Percentiles rank a stretch among this genome's conserved stretches.
These are phyloP conservation scores for Trichosporon sp. DNA, from an alignment of 1,284 basidiomycete genomes.

Conservation along the genomic window DNA sequence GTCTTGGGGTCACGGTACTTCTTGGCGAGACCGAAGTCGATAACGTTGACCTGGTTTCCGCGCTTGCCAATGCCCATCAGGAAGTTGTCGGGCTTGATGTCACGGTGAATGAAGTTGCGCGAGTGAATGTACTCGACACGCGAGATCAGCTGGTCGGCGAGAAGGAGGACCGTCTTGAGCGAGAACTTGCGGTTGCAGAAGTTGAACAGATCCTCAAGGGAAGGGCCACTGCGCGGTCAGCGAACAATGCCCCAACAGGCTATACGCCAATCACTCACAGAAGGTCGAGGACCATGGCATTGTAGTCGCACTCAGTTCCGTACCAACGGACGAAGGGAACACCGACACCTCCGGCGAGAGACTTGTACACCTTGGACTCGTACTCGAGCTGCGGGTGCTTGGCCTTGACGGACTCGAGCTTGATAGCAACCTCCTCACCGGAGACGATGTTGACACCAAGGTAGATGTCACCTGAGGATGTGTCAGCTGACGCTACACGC, in stretches of 20 bases:
- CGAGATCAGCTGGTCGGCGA: slow-evolving; percentile 97
- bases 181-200: slow-evolving; percentile 99
- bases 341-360: slow-evolving; percentile 93
- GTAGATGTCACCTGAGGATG: slow-evolving; percentile 83
- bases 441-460: slow-evolving; percentile 99
- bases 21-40: slow-evolving; percentile 98
- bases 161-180: slow-evolving; percentile 92
- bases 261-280: slow-evolving; percentile 51
- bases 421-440: slow-evolving; percentile 99
- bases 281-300: slow-evolving; percentile 98
- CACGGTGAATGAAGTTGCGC: slow-evolving; percentile 98
- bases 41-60: slow-evolving; percentile 98
- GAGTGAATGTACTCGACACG: slow-evolving; percentile 99
- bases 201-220: slow-evolving; percentile 98
- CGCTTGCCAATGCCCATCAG: slow-evolving; percentile 98
- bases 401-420: slow-evolving; percentile 98
- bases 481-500: slow-evolving; percentile 14
- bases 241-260: neutral
- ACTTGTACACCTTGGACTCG: slow-evolving; percentile 96
- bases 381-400: slow-evolving; percentile 99
- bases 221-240: slow-evolving; percentile 61
- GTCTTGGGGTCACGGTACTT: slow-evolving; percentile 99
- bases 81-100: slow-evolving; percentile 99
- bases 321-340: slow-evolving; percentile 99
- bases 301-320: slow-evolving; percentile 98